phyloP scores from a whole-genome alignment of 108 stramenopile genomes.

The Nitzschia palea region DNA sequence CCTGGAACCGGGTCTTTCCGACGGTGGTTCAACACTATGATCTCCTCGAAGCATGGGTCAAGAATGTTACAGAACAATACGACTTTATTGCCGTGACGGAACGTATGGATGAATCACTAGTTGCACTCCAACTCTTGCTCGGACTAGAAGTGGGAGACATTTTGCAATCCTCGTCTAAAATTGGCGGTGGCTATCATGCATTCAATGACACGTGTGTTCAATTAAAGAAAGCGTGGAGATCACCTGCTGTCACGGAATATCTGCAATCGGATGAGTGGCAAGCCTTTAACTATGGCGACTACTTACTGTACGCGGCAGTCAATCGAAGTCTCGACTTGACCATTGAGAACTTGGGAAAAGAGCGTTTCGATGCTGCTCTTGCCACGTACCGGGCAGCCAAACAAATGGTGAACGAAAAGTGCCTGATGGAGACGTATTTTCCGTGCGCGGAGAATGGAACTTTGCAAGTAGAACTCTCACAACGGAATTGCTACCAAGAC shows the following conservation, averaged over 20 bases:
- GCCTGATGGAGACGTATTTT: not conserved
- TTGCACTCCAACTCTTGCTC: conserved; percentile 27
- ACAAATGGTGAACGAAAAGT: not conserved
- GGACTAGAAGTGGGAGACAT: conserved; percentile 11
- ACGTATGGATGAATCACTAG: conserved; percentile 33
- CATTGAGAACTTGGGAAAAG: conserved; percentile 1
- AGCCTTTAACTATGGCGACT: conserved; percentile 23
- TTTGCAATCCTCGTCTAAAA: not conserved
- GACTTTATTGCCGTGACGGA: conserved; percentile 41
- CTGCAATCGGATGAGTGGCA: conserved; percentile 20
- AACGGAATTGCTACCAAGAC: conserved; percentile 1
- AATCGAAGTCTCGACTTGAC: not conserved
- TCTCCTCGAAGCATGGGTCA: not conserved
- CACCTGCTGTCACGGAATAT: conserved; percentile 1
- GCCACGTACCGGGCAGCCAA: not conserved
- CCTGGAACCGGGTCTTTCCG: not conserved
- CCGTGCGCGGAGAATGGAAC: conserved; percentile 12
- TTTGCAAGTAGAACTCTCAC: not conserved
- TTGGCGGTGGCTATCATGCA: not conserved
- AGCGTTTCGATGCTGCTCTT: not conserved
- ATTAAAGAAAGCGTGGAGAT: not conserved
- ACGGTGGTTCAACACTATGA: not conserved
- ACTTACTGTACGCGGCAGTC: not conserved
- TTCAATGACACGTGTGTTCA: not conserved
- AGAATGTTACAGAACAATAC: conserved; percentile 24